Conservation (phyloP, 768 basidiomycete genomes). For the Mycena pura region DNA sequence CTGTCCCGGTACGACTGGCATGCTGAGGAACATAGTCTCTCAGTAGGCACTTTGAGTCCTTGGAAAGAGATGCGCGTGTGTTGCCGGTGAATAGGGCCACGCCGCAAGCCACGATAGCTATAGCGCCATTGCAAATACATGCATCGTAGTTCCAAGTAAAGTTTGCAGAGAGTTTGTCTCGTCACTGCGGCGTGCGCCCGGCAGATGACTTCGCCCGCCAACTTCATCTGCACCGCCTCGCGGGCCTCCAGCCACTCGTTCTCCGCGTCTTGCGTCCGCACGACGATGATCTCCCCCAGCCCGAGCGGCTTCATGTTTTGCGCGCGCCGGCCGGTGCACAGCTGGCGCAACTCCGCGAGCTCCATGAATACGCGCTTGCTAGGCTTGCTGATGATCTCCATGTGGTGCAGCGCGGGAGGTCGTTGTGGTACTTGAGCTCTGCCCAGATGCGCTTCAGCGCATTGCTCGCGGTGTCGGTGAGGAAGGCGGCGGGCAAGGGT, state of each 20-base stretch:
- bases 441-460: slow-evolving; percentile 89
- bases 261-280: slow-evolving; percentile 73
- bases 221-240: slow-evolving; percentile 81
- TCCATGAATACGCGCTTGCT: slow-evolving; percentile 83
- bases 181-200: slow-evolving; percentile 68
- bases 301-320: slow-evolving; percentile 84
- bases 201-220: slow-evolving; percentile 89
- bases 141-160: no score
- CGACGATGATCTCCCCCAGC: slow-evolving; percentile 92
- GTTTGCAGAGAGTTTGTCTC: slow-evolving; percentile 3
- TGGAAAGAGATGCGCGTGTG: no score
- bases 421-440: slow-evolving; percentile 91
- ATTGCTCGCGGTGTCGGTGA: slow-evolving; percentile 58
- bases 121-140: no score
- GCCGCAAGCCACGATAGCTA: no score
- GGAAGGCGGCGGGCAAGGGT: slow-evolving; percentile 72
- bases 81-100: no score
- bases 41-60: no score
- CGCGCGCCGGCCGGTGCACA: slow-evolving; percentile 85
- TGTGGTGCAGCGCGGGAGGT: slow-evolving; percentile 78
- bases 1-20: no score
- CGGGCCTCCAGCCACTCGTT: slow-evolving; percentile 91
- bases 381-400: slow-evolving; percentile 86
- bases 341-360: slow-evolving; percentile 69
- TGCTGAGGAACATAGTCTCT: no score